Evolutionary conservation across 805 yeast genomes (phyloP).

Genomic region (Middelhovenomyces tepae): DNA sequence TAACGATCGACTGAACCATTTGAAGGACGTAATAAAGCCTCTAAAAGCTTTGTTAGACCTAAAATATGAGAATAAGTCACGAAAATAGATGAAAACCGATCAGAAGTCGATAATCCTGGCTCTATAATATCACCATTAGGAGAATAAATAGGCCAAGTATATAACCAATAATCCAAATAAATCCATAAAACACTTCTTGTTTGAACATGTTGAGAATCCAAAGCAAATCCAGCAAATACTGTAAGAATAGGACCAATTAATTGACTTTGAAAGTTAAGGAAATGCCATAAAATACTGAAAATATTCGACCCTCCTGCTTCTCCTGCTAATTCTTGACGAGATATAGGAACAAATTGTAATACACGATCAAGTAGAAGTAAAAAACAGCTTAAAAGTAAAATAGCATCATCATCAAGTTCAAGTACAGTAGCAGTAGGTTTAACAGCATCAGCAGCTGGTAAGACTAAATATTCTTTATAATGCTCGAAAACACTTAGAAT

Average conservation of each 20-base stretch:
- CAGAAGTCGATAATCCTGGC: constrained; percentile 31
- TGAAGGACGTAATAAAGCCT: constrained; percentile 31
- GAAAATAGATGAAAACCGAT: constrained; percentile 38
- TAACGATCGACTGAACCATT: constrained; percentile 23
- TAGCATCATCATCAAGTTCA: constrained; percentile 72
- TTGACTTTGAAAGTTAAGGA: constrained; percentile 39
- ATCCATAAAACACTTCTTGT: constrained; percentile 53
- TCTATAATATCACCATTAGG: constrained; percentile 23
- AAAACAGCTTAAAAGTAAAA: constrained; percentile 65
- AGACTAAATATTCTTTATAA: constrained; percentile 40
- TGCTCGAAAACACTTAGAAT: constrained; percentile 47
- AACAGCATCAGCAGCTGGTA: constrained; percentile 6
- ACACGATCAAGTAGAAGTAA: constrained; percentile 55
- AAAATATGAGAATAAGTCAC: constrained; percentile 44
- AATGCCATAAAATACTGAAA: constrained; percentile 35
- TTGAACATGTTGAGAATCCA: constrained; percentile 28
- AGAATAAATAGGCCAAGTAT: constrained; percentile 27
- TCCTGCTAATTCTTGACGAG: constrained; percentile 25
- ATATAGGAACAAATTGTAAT: constrained; percentile 33
- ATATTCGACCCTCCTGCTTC: constrained; percentile 11
- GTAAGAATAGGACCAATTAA: constrained; percentile 47
- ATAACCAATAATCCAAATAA: constrained; percentile 63
- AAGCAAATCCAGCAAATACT: constrained; percentile 50
- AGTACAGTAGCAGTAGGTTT: constrained; percentile 30
- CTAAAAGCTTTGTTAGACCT: constrained; percentile 54